phyloP scores from a whole-genome alignment of 257 asterid genomes.

The Solanum infundibuliforme region DNA sequence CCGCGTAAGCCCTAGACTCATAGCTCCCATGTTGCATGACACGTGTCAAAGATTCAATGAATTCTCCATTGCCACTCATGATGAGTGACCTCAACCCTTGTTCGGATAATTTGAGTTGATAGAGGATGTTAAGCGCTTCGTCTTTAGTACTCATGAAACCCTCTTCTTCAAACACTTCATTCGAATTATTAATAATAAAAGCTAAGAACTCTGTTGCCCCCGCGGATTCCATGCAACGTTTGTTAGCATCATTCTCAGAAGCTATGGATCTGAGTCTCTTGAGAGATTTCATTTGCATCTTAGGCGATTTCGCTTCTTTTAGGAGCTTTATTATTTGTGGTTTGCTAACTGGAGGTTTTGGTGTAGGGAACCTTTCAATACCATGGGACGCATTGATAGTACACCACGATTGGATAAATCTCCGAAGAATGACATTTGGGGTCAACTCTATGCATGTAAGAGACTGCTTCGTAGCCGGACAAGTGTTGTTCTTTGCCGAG shows the following conservation, averaged over 20 bases:
- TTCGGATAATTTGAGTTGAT: constrained; percentile 46
- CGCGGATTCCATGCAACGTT: constrained; percentile 45
- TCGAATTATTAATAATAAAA: constrained; percentile 10
- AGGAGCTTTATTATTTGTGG: too few species aligned
- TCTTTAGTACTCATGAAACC: constrained; percentile 13
- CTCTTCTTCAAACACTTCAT: constrained; percentile 7
- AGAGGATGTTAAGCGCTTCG: constrained; percentile 48
- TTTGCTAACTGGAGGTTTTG: too few species aligned
- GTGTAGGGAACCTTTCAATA: too few species aligned
- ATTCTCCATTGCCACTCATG: not conserved
- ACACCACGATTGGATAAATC: too few species aligned
- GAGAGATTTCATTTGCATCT: too few species aligned
- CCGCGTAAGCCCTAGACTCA: constrained; percentile 51
- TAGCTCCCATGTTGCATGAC: constrained; percentile 48
- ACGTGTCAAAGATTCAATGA: constrained; percentile 28
- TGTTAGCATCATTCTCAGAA: constrained; percentile 20
- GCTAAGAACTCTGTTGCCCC: constrained; percentile 54
- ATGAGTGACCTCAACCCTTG: constrained; percentile 23
- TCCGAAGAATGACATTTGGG: constrained; percentile 38
- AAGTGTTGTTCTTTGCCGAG: constrained; percentile 25
- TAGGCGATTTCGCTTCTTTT: too few species aligned
- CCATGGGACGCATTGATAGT: too few species aligned
- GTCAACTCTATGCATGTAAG: constrained; percentile 36
- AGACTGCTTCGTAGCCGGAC: constrained; percentile 60
- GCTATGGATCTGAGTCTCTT: too few species aligned